Evolutionary conservation across 805 yeast genomes (phyloP).

Genomic region (Starmera dryadoides): DNA sequence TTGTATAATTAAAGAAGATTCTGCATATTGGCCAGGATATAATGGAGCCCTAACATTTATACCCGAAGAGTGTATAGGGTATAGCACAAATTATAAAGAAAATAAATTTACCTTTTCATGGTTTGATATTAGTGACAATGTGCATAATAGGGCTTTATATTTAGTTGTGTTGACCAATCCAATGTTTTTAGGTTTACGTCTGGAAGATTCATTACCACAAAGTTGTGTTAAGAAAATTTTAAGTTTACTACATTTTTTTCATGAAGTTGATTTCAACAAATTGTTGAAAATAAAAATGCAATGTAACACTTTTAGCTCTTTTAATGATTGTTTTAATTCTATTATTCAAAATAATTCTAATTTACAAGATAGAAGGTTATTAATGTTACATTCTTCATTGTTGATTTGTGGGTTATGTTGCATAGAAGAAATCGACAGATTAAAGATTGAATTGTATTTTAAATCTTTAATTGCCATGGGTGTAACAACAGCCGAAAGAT

Average conservation of each 20-base stretch:
- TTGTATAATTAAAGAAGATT: slow-evolving; percentile 1
- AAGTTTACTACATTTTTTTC: not conserved
- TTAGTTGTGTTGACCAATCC: slow-evolving; percentile 24
- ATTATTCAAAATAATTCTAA: not conserved
- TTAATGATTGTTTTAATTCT: not conserved
- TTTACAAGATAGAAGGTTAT: not conserved
- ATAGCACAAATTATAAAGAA: not conserved
- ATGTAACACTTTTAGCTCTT: too few species aligned
- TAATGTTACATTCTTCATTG: not conserved
- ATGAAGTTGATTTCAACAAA: not conserved
- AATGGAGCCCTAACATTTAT: not conserved
- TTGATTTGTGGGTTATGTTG: slow-evolving; percentile 1
- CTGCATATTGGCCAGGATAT: not conserved
- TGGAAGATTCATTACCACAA: slow-evolving; percentile 6
- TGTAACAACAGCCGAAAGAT: not conserved
- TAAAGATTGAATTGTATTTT: not conserved
- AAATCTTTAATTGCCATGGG: not conserved
- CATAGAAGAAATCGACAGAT: not conserved
- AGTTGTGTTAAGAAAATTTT: slow-evolving; percentile 1
- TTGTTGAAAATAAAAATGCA: not conserved
- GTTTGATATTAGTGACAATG: slow-evolving; percentile 8
- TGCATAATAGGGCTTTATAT: slow-evolving; percentile 26
- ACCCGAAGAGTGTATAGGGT: slow-evolving; percentile 2
- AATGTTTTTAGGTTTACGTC: slow-evolving; percentile 23
- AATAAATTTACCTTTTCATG: slow-evolving; percentile 3